Percentiles rank a stretch among this genome's conserved stretches.
Conservation (phyloP, 2,329 filamentous ascomycete species). For the Cladophialophora exuberans region DNA sequence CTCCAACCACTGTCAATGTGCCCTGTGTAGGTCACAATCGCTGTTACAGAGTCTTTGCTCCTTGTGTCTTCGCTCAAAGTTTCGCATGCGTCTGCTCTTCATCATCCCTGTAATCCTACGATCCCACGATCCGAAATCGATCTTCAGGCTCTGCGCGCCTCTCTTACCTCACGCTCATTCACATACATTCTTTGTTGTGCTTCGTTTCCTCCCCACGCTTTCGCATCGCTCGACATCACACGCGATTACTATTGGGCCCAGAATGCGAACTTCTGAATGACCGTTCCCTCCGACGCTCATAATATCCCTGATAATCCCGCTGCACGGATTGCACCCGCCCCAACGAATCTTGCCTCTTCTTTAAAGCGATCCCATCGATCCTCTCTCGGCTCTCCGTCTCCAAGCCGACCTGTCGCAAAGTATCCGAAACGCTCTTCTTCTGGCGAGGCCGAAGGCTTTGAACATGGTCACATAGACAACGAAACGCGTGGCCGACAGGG, state of each 20-base stretch:
- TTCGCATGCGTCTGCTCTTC: not conserved
- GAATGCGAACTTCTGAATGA: constrained; percentile 20
- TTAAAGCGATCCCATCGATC: constrained; percentile 19
- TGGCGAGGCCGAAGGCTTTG: not conserved
- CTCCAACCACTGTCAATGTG: too few relatives aligned
- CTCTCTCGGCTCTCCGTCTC: constrained; percentile 10
- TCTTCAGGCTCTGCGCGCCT: not conserved
- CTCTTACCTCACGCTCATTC: not conserved
- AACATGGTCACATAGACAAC: constrained; percentile 9
- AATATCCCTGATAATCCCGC: constrained; percentile 3
- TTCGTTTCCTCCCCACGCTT: constrained; percentile 4
- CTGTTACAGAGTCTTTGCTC: not conserved
- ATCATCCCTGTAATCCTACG: not conserved
- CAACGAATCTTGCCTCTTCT: constrained; percentile 7
- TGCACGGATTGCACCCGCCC: not conserved
- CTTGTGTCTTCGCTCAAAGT: not conserved
- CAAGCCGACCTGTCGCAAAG: constrained; percentile 10
- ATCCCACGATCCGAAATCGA: constrained; percentile 2
- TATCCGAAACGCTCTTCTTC: constrained; percentile 15
- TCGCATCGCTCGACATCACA: not conserved
- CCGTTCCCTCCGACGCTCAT: constrained; percentile 3
- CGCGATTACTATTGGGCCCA: not conserved
- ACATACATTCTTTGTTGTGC: too few relatives aligned
- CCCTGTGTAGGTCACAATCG: too few relatives aligned
- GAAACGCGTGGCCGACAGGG: constrained; percentile 10